Conservation (phyloP, 1,284 basidiomycete species). For the Cystobasidium slooffiae region DNA sequence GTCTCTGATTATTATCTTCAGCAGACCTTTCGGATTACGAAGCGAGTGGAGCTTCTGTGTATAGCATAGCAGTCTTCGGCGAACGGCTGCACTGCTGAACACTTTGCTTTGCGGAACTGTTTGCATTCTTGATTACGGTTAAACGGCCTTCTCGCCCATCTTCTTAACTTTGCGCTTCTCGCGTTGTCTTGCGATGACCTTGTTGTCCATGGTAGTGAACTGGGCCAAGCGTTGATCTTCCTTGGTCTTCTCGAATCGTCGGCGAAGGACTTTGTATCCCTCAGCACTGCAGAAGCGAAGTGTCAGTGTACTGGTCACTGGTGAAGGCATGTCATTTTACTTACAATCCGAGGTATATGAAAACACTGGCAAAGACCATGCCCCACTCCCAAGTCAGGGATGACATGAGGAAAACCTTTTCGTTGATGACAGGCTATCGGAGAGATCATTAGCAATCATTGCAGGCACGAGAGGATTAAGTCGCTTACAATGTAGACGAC, state of each 20-base stretch:
- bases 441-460: not conserved
- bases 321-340: not conserved
- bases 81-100: not conserved
- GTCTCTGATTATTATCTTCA: not conserved
- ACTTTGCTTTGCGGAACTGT: not conserved
- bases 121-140: not conserved
- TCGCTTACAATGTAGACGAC: slow-evolving; percentile 60
- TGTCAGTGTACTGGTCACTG: no score
- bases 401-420: slow-evolving; percentile 56
- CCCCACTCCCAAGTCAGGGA: slow-evolving; percentile 56
- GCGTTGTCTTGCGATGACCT: slow-evolving; percentile 23
- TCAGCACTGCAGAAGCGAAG: slow-evolving; percentile 25
- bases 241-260: slow-evolving; percentile 45
- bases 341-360: slow-evolving; percentile 45
- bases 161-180: slow-evolving; percentile 24
- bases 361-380: slow-evolving; percentile 53
- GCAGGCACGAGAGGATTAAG: not conserved
- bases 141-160: slow-evolving; percentile 25
- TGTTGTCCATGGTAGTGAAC: slow-evolving; percentile 28
- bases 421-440: slow-evolving; percentile 53
- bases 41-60: no score
- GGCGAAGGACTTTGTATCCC: slow-evolving; percentile 54
- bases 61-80: not conserved
- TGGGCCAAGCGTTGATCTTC: slow-evolving; percentile 25
- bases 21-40: not conserved